These are phyloP conservation scores for Vigna radiata DNA, from an alignment of 306 rosid species.

Conservation along the genomic window DNA sequence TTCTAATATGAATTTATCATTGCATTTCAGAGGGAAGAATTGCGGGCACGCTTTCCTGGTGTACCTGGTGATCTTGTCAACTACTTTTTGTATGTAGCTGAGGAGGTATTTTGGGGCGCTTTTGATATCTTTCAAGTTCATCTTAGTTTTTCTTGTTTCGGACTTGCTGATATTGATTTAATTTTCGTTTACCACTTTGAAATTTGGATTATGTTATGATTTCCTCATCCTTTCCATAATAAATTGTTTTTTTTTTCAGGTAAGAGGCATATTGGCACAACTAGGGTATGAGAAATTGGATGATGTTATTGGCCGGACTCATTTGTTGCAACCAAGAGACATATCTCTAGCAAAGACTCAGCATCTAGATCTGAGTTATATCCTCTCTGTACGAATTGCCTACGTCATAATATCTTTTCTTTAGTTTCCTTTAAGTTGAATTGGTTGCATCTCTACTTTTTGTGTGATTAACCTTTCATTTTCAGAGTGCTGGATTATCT, in stretches of 20 bases:
- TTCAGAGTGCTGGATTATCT: constrained; percentile 83
- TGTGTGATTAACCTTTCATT: constrained; percentile 42
- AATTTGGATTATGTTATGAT: constrained; percentile 32
- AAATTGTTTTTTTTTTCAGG: constrained; percentile 56
- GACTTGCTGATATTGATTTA: constrained; percentile 19
- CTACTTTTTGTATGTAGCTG: constrained; percentile 92
- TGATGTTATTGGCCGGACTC: constrained; percentile 88
- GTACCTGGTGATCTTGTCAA: constrained; percentile 99
- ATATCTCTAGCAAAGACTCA: constrained; percentile 92
- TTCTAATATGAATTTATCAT: constrained; percentile 31
- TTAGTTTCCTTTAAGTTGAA: constrained; percentile 28
- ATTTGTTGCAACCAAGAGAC: constrained; percentile 81
- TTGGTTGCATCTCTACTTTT: constrained; percentile 34
- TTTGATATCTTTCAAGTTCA: constrained; percentile 38
- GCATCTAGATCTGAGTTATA: constrained; percentile 79
- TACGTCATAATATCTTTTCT: constrained; percentile 11
- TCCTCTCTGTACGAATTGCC: constrained; percentile 73
- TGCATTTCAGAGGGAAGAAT: constrained; percentile 86
- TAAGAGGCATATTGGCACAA: constrained; percentile 94
- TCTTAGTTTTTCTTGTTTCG: constrained; percentile 37
- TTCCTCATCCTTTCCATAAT: constrained; percentile 36
- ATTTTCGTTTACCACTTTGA: constrained; percentile 22
- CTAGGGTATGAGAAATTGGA: constrained; percentile 95
- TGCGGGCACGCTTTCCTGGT: constrained; percentile 99
- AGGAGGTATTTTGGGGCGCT: constrained; percentile 72